phyloP scores from a whole-genome alignment of 129 eudicot genomes.

The Daucus carota region DH1_v3.0 NC_030383.2:60753501-60754000 shows the following conservation, averaged over 20 bases:
- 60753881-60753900: constrained; percentile 50
- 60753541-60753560: constrained; percentile 71
- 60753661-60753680: too few relatives aligned
- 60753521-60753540: constrained; percentile 68
- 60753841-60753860: constrained; percentile 87
- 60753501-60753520: constrained; percentile 58
- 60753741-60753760: constrained; percentile 86
- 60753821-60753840: constrained; percentile 35
- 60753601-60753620: not conserved
- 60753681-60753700: not conserved
- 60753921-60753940: constrained; percentile 14
- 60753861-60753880: constrained; percentile 51
- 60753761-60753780: constrained; percentile 98
- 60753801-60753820: constrained; percentile 3
- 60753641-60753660: not conserved
- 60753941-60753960: not conserved
- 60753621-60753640: not conserved
- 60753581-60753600: constrained; percentile 50
- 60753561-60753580: constrained; percentile 55
- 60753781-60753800: constrained; percentile 49
- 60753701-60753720: constrained; percentile 17
- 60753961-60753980: too few relatives aligned
- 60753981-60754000: not conserved
- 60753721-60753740: constrained; percentile 81
- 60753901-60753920: constrained; percentile 43